Evolutionary conservation across 2,329 filamentous ascomycete species (phyloP).

Genomic region (Talaromyces rugulosus): DNA sequence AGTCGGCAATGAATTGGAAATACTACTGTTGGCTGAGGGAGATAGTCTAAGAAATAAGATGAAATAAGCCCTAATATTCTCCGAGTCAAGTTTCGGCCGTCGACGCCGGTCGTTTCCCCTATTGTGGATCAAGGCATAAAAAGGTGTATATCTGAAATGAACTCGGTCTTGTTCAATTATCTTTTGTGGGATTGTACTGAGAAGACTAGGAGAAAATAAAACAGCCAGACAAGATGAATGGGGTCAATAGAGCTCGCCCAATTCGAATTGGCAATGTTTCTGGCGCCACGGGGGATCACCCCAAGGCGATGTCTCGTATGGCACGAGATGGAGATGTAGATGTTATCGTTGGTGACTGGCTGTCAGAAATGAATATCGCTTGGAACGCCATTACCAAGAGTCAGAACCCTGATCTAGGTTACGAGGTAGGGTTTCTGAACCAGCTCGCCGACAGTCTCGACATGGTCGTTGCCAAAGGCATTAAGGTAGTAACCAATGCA

Average conservation of each 20-base stretch:
- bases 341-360: slow-evolving; percentile 40
- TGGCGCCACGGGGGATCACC: slow-evolving; percentile 2
- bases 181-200: too few species aligned
- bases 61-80: too few species aligned
- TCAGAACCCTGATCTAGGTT: slow-evolving; percentile 16
- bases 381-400: slow-evolving; percentile 24
- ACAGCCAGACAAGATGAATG: not conserved
- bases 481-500: slow-evolving; percentile 18
- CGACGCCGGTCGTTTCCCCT: too few species aligned
- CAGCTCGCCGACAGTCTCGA: slow-evolving; percentile 12
- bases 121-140: too few species aligned
- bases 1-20: not conserved
- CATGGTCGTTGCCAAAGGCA: slow-evolving; percentile 6
- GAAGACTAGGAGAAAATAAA: not conserved
- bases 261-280: slow-evolving; percentile 7
- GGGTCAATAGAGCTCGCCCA: not conserved
- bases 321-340: slow-evolving; percentile 18
- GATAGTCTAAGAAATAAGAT: too few species aligned
- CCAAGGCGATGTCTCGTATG: slow-evolving; percentile 3
- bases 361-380: slow-evolving; percentile 32
- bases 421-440: slow-evolving; percentile 19
- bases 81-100: too few species aligned
- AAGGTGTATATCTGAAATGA: too few species aligned
- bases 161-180: too few species aligned
- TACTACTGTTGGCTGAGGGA: not conserved